Evolutionary conservation across 352 stramenopile species (phyloP).

Genomic region (Globisporangium emineosum): DNA sequence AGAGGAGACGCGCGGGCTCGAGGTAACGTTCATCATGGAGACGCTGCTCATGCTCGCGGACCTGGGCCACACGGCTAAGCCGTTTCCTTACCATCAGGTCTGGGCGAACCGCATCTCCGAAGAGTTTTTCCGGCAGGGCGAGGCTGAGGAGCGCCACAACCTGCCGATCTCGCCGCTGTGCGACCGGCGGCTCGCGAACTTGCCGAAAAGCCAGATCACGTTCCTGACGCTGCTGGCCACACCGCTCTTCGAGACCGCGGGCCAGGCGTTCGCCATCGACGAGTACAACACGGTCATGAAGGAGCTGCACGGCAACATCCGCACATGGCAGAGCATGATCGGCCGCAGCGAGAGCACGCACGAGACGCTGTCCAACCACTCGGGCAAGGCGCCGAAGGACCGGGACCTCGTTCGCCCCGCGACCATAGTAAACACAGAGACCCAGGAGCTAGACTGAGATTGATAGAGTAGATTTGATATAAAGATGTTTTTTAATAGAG

Average conservation of each 20-base stretch:
- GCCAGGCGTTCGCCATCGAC: constrained; percentile 58
- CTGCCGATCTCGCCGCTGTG: constrained; percentile 58
- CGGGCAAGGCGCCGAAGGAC: constrained; percentile 17
- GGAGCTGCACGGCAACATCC: constrained; percentile 49
- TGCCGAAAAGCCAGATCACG: constrained; percentile 58
- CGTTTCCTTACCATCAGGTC: constrained; percentile 53
- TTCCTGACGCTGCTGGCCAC: constrained; percentile 63
- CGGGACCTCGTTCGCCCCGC: constrained; percentile 4
- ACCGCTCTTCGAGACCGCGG: constrained; percentile 59
- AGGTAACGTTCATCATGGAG: constrained; percentile 68
- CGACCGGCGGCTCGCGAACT: constrained; percentile 53
- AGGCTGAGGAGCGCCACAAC: constrained; percentile 52
- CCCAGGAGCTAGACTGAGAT: constrained; percentile 6
- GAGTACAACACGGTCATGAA: constrained; percentile 52
- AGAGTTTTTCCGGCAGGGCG: constrained; percentile 66
- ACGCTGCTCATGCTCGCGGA: constrained; percentile 71
- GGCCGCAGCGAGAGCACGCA: constrained; percentile 22
- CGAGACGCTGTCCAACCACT: constrained; percentile 33
- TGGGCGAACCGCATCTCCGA: constrained; percentile 67
- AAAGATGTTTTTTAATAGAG: neutral
- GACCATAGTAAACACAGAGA: neutral
- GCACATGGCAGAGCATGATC: constrained; percentile 47
- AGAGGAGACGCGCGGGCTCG: constrained; percentile 41
- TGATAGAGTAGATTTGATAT: neutral
- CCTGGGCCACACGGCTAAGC: constrained; percentile 62